Base-by-base conservation (phyloP, 176 grass and related monocot species). In the Poa annua region DNA sequence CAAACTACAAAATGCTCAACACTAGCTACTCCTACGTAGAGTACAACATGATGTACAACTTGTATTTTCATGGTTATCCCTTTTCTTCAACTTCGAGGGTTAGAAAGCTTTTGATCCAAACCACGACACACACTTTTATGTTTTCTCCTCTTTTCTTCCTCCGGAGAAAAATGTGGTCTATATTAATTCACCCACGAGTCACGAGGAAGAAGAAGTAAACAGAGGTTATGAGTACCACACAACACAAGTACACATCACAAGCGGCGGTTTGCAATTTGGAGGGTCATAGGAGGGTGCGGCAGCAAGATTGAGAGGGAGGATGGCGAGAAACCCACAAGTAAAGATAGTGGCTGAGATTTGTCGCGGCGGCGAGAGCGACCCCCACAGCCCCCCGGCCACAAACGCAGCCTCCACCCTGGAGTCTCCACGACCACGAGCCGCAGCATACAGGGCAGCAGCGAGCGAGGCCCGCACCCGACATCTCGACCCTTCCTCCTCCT, bases 261-360 rank as follows among this genome's bases (percentile, higher is more conserved):
- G 12, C 25, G 1, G 71, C 10, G 25, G 25, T 51, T 50, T 59
- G 38, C 61, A 59, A 89, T 86, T 86, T 57, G 36, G 20, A 3
- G n/a, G 2, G 16, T 74, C 51, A 0, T 4, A 0, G 14, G 48
- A 79, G 88, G 88, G 47, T 1, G 56, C 0, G 0, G 4, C 0
- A 8, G 74, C 45, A 79, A 90, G 66, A 67, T 75, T 59, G 16
- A 22, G 1, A 20, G 13, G 39, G 49, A 62, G 78, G 75, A 83
- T 67, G 42, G 53, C 87, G 47, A 80, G 81, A 90, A 92, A 93
- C 59, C 95, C 95, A 95, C 95, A 90, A 92, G 85, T 92, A 94
- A 94, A 90, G 77, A 79, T 94, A 91, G 93, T 96, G 93, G 96
- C 96, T 92, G 81, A 92, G 91, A 92, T 87, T 93, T 89, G 63